phyloP scores from a whole-genome alignment of 73 alveolate genomes.

The Urostyla sp. region DNA sequence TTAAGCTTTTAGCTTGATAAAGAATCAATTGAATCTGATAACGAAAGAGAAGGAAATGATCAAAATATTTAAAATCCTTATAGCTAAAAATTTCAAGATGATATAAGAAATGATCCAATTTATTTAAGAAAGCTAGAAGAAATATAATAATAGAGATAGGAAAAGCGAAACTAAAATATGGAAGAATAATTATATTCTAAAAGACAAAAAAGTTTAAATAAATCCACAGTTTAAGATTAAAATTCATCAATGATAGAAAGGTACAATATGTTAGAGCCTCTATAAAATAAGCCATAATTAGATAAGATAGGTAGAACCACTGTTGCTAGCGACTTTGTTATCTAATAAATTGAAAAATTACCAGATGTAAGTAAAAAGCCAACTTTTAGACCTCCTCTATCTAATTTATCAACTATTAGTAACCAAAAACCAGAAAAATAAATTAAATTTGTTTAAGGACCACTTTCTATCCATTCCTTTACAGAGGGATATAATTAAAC shows the following conservation, averaged over 20 bases:
- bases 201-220: not conserved
- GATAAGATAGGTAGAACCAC: too few species aligned
- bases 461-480: too few species aligned
- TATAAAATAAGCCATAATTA: conserved; percentile 1
- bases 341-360: too few species aligned
- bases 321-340: too few species aligned
- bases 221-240: not conserved
- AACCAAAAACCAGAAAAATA: too few species aligned
- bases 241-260: not conserved
- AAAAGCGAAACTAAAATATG: not conserved
- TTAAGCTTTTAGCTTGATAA: conserved; percentile 50
- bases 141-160: conserved; percentile 14
- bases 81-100: not conserved
- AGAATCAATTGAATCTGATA: conserved; percentile 25
- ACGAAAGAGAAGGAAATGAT: not conserved
- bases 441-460: too few species aligned
- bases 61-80: not conserved
- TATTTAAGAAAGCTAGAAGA: conserved; percentile 31
- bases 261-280: conserved; percentile 39
- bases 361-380: too few species aligned
- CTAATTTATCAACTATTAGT: too few species aligned
- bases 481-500: too few species aligned
- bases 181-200: not conserved
- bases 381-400: too few species aligned
- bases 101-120: not conserved